Percentiles rank a stretch among this genome's conserved stretches.
These are phyloP conservation scores for Aspergillus ochraceus DNA, from an alignment of 2,329 filamentous ascomycete genomes.

Conservation along the genomic window DNA sequence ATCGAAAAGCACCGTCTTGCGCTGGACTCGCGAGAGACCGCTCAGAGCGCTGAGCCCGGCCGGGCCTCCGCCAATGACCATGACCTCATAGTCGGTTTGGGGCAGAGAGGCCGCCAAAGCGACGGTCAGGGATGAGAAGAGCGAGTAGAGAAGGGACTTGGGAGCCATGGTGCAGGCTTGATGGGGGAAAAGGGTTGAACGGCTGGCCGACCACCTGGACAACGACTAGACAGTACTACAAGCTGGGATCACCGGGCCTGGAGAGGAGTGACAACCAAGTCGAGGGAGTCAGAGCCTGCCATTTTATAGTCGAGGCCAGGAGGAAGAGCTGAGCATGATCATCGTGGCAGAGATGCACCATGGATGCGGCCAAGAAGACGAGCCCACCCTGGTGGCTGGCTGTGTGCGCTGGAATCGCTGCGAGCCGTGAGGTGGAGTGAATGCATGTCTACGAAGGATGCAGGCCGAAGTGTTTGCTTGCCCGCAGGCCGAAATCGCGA, in stretches of 20 bases:
- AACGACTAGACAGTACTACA: not conserved
- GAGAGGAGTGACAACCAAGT: not conserved
- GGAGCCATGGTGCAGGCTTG: slow-evolving; percentile 13
- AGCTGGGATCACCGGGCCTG: not conserved
- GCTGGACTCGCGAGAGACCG: slow-evolving; percentile 59
- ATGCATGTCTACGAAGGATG: not conserved
- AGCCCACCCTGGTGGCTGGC: not conserved
- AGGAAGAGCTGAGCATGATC: not conserved
- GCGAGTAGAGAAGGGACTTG: slow-evolving; percentile 23
- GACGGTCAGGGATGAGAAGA: slow-evolving; percentile 23
- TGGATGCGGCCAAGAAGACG: not conserved
- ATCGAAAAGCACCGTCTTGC: slow-evolving; percentile 58
- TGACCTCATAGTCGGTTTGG: slow-evolving; percentile 52
- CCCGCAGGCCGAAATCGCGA: not conserved
- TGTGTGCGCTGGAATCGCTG: not conserved
- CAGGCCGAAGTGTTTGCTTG: not conserved
- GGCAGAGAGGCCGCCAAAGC: slow-evolving; percentile 25
- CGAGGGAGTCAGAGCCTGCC: no score
- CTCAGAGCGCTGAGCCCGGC: slow-evolving; percentile 57
- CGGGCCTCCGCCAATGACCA: slow-evolving; percentile 60
- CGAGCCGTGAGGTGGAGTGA: not conserved
- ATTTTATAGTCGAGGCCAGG: not conserved
- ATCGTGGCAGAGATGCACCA: not conserved
- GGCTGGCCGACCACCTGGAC: no score
- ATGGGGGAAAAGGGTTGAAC: not conserved